Evolutionary conservation across 225 moss, liverwort and hornwort genomes (phyloP), one percentile per base, ranked within the genome.

Genomic region (Polytrichum formosum): DNA sequence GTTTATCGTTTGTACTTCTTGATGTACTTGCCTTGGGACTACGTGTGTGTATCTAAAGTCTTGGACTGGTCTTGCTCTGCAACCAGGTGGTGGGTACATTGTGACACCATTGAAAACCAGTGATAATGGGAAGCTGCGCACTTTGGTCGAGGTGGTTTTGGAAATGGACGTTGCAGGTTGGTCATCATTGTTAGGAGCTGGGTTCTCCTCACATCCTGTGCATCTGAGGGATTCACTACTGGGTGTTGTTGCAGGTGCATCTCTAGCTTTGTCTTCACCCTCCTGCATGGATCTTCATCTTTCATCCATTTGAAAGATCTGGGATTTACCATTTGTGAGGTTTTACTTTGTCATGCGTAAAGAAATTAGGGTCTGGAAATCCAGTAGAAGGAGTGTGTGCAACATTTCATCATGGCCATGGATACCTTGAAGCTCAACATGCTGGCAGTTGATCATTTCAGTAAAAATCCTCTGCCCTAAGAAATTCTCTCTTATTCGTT

Each of bases 391-490:
- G 94, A 92, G 76, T 92, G 94, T 72, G 92, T 92, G 61, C 97
- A 94, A 81, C 88, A 88, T 77, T 98, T 92, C 68, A 92, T 98
- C 69, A 98, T 94, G 4, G 92, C 88, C 16, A 98, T 98, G 97
- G 97, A 98, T 70, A 87, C 89, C 53, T 80, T 94, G 78, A 98
- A 94, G 82, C 82, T 94, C 5, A 94, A 94, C 55, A 94, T 98
- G 91, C 78, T 98, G 69, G 97, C 97, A 61, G 97, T 94, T 72
- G 94, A 94, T 73, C 97, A 98, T 88, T 93, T 98, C 69, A 67
- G 81, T 13, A n/a, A 22, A 46, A 46, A 46, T 2, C 71, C 22
- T 21, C 18, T 77, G 56, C 66, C 70, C 55, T 13, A 13, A 13
- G 46, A 46, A 46, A 37, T 37, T 23, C 21, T 59, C 58, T 23